A percentile compares a stretch with the other conserved stretches of the same genome.
Conservation (phyloP, 164 flowering plant genomes). For the Piper betle region DNA sequence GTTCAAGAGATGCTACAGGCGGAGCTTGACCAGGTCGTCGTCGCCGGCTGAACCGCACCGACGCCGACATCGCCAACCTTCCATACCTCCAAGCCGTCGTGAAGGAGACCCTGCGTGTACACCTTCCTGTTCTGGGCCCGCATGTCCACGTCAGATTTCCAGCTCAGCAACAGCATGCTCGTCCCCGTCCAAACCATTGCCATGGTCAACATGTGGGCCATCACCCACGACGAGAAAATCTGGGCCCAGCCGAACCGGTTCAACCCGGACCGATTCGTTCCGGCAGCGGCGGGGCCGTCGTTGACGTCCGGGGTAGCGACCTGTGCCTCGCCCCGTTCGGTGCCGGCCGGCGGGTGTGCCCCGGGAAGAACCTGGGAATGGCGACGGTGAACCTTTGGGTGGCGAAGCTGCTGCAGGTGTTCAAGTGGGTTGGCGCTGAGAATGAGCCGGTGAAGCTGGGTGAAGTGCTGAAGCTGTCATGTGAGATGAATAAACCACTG, state of each 20-base stretch:
- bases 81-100: constrained; percentile 37
- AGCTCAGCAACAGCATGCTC: constrained; percentile 36
- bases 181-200: constrained; percentile 46
- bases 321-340: constrained; percentile 53
- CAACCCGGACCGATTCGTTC: constrained; percentile 37
- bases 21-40: constrained; percentile 24
- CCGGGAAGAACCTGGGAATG: constrained; percentile 39
- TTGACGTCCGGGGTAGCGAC: constrained; percentile 38
- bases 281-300: constrained; percentile 18
- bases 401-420: constrained; percentile 31
- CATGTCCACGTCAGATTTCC: constrained; percentile 33
- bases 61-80: constrained; percentile 20
- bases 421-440: constrained; percentile 23
- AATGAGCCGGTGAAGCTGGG: constrained; percentile 20
- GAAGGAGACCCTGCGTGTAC: constrained; percentile 33
- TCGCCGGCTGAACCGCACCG: constrained; percentile 7
- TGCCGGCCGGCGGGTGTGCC: constrained; percentile 50
- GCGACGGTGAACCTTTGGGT: constrained; percentile 39
- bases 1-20: constrained; percentile 25
- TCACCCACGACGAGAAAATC: constrained; percentile 35
- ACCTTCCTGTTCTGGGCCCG: constrained; percentile 51
- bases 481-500: constrained; percentile 44
- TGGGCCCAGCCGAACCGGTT: constrained; percentile 36
- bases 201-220: constrained; percentile 82
- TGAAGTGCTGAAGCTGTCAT: constrained; percentile 40